Conservation (phyloP, 768 basidiomycete species). For the Mycena capillaripes region DNA sequence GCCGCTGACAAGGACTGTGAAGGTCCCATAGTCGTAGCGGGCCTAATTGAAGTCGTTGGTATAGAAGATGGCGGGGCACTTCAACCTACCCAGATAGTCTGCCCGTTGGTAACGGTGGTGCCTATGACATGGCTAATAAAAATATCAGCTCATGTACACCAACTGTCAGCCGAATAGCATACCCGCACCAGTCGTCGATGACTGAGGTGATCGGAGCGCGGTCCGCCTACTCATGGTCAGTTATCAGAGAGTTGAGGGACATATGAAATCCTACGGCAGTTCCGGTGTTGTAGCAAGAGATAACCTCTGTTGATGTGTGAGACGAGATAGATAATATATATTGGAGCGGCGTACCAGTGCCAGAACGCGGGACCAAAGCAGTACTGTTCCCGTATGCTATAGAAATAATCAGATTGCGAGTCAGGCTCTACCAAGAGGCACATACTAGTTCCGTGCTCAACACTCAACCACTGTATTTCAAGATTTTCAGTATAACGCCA, state of each 20-base stretch:
- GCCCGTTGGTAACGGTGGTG: not conserved
- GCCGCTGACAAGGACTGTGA: slow-evolving; percentile 10
- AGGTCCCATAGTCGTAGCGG: not conserved
- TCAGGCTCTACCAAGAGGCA: no score
- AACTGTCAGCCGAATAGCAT: not conserved
- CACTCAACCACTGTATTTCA: slow-evolving; percentile 11
- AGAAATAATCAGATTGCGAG: not conserved
- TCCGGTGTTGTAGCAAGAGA: not conserved
- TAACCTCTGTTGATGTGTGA: not conserved
- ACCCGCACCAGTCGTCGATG: slow-evolving; percentile 22
- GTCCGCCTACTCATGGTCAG: not conserved
- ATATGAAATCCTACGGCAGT: not conserved
- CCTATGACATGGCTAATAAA: not conserved
- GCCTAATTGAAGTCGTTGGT: not conserved
- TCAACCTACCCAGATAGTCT: not conserved
- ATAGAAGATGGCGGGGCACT: no score
- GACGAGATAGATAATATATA: no score
- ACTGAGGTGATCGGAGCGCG: slow-evolving; percentile 13
- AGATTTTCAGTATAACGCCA: not conserved
- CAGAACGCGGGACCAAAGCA: not conserved
- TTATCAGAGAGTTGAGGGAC: no score
- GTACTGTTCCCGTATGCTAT: not conserved
- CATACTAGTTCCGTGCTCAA: slow-evolving; percentile 1
- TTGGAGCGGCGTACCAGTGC: not conserved
- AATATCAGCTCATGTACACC: not conserved